phyloP scores from a whole-genome alignment of 2,329 filamentous ascomycete species.

The Hymenoscyphus fructigenus region DNA sequence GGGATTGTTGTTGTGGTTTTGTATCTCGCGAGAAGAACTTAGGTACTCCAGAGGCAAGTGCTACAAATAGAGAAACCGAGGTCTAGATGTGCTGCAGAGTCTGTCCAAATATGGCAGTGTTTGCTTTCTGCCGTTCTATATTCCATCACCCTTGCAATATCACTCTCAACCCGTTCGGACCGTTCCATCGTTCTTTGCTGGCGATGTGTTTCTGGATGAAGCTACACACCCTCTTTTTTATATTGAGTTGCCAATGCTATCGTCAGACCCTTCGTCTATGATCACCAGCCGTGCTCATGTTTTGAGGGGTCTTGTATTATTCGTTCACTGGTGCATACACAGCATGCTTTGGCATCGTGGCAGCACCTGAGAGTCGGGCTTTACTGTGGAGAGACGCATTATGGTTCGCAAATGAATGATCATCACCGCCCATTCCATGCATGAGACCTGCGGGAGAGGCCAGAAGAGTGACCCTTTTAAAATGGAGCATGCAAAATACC shows the following conservation, averaged over 20 bases:
- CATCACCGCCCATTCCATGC: slow-evolving; percentile 16
- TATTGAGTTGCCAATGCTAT: slow-evolving; percentile 8
- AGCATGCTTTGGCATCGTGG: slow-evolving; percentile 34
- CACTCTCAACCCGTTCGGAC: background rate
- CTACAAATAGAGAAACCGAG: slow-evolving; percentile 3
- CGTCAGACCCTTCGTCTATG: slow-evolving; percentile 7
- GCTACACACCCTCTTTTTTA: slow-evolving; percentile 10
- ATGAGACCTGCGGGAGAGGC: slow-evolving; percentile 24
- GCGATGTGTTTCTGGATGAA: slow-evolving; percentile 7
- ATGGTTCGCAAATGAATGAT: slow-evolving; percentile 23
- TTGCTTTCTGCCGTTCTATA: background rate
- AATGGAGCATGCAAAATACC: slow-evolving; percentile 24
- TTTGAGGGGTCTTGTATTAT: slow-evolving; percentile 24
- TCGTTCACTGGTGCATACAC: slow-evolving; percentile 28
- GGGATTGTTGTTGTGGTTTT: background rate
- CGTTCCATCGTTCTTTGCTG: slow-evolving; percentile 3
- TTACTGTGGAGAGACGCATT: slow-evolving; percentile 18
- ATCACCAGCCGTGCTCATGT: slow-evolving; percentile 29
- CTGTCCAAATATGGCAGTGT: background rate
- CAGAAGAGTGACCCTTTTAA: slow-evolving; percentile 13
- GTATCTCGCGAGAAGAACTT: background rate
- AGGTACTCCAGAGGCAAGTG: background rate
- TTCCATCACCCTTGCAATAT: background rate
- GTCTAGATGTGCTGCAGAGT: background rate
- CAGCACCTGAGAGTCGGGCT: slow-evolving; percentile 22